phyloP scores from a whole-genome alignment of 768 basidiomycete species.

The Hebeloma cylindrosporum region DNA sequence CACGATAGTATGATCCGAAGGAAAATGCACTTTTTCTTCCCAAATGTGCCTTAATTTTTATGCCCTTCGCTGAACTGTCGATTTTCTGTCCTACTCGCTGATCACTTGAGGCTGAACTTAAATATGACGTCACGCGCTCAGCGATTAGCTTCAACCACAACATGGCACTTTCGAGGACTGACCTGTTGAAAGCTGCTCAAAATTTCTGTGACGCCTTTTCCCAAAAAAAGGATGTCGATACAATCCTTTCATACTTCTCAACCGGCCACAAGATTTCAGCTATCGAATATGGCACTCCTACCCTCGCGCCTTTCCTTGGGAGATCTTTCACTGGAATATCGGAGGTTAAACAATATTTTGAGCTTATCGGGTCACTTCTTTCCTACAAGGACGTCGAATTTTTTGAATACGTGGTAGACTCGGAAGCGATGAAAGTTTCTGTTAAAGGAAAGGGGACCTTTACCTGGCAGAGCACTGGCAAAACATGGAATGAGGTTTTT shows the following conservation, averaged over 20 bases:
- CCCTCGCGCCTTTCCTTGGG: constrained; percentile 63
- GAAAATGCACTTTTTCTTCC: too few relatives aligned
- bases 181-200: constrained; percentile 45
- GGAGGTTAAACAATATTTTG: constrained; percentile 50
- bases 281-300: constrained; percentile 54
- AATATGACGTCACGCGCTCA: constrained; percentile 8
- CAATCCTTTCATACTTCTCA: constrained; percentile 53
- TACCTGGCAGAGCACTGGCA: constrained; percentile 51
- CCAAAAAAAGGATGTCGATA: constrained; percentile 38
- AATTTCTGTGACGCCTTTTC: constrained; percentile 56
- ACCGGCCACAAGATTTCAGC: constrained; percentile 40
- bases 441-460: constrained; percentile 55
- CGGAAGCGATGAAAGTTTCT: constrained; percentile 48
- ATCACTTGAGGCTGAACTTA: too few relatives aligned
- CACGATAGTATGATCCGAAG: too few relatives aligned
- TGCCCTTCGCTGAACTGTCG: too few relatives aligned
- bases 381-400: constrained; percentile 54
- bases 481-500: constrained; percentile 65
- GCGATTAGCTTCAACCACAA: not conserved
- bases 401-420: constrained; percentile 55
- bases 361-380: constrained; percentile 43
- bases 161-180: constrained; percentile 28
- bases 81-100: too few relatives aligned
- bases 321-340: constrained; percentile 43
- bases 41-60: too few relatives aligned